Evolutionary conservation across 495 filamentous ascomycete genomes (phyloP).

Genomic region (Thozetella sp.): DNA sequence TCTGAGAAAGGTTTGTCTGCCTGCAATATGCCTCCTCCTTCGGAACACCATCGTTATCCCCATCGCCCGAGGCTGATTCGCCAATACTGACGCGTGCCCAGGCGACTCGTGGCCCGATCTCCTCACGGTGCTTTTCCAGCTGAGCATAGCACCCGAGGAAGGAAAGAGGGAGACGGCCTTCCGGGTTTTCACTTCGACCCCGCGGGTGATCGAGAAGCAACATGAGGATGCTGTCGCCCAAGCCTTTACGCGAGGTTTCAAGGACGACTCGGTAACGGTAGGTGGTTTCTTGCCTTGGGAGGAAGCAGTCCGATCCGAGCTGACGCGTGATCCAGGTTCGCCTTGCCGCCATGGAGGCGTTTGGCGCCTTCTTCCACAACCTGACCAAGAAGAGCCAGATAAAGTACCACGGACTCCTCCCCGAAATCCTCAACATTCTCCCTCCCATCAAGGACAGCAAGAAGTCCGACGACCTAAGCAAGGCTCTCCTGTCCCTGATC

Average conservation of each 20-base stretch:
- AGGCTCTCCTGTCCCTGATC: conserved; percentile 86
- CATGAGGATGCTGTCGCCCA: conserved; percentile 83
- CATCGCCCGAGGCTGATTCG: too few species aligned
- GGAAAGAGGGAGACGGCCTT: conserved; percentile 88
- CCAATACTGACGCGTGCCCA: conserved; percentile 38
- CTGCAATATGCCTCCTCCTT: not conserved
- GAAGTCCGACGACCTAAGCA: conserved; percentile 87
- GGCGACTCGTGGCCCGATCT: conserved; percentile 91
- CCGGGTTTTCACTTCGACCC: conserved; percentile 92
- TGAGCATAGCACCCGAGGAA: conserved; percentile 80
- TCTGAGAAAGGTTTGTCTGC: conserved; percentile 81
- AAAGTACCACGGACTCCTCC: conserved; percentile 84
- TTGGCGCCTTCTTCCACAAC: conserved; percentile 91
- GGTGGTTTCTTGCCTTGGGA: not conserved
- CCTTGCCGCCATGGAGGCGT: conserved; percentile 94
- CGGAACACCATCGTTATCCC: too few species aligned
- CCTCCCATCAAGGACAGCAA: conserved; percentile 88
- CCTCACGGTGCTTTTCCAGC: conserved; percentile 78
- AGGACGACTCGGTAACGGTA: conserved; percentile 81
- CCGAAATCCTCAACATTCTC: conserved; percentile 88
- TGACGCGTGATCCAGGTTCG: conserved; percentile 59
- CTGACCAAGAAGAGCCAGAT: conserved; percentile 81
- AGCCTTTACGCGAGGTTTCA: conserved; percentile 90
- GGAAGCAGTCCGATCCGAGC: too few species aligned
- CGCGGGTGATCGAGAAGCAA: conserved; percentile 93